These are phyloP conservation scores for Orbilia quercus DNA, from an alignment of 2,329 filamentous ascomycete species.

Conservation along the genomic window DNA sequence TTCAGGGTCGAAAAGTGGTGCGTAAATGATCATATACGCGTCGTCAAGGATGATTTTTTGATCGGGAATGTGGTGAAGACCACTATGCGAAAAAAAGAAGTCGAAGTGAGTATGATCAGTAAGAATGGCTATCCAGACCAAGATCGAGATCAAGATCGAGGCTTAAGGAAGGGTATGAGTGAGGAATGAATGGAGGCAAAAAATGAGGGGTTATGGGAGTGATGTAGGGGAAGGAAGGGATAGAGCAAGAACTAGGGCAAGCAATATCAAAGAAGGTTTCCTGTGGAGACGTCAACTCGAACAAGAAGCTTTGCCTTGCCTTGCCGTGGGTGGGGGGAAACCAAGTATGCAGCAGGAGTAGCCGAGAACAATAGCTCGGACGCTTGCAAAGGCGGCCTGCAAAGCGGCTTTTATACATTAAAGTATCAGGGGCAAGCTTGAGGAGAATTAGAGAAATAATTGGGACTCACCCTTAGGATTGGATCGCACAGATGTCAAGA, in stretches of 20 bases:
- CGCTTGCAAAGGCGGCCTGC: slow-evolving; percentile 13
- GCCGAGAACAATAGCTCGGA: slow-evolving; percentile 38
- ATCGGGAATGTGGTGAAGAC: slow-evolving; percentile 55
- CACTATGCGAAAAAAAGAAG: slow-evolving; percentile 38
- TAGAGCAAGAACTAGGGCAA: slow-evolving; percentile 43
- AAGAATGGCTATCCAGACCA: slow-evolving; percentile 28
- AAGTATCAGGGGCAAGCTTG: slow-evolving; percentile 19
- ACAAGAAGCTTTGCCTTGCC: slow-evolving; percentile 28
- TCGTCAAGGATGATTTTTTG: slow-evolving; percentile 46
- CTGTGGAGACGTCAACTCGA: slow-evolving; percentile 46
- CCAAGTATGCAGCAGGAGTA: slow-evolving; percentile 37
- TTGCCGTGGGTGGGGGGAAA: slow-evolving; percentile 36
- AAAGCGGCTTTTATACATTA: slow-evolving; percentile 24
- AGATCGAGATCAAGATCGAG: slow-evolving; percentile 32
- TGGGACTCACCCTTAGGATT: slow-evolving; percentile 47
- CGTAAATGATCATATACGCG: slow-evolving; percentile 57
- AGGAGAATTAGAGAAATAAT: slow-evolving; percentile 3
- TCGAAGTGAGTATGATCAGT: slow-evolving; percentile 33
- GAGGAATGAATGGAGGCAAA: slow-evolving; percentile 43
- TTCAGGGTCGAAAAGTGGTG: slow-evolving; percentile 53
- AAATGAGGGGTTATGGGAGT: slow-evolving; percentile 55
- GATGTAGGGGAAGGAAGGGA: slow-evolving; percentile 54
- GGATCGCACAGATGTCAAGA: slow-evolving; percentile 19
- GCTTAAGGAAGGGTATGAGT: slow-evolving; percentile 25
- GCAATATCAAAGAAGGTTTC: slow-evolving; percentile 44